A percentile compares a stretch with the other conserved stretches of the same genome.
Evolutionary conservation across 257 asterid species (phyloP).

Genomic region (Parsonsia alboflavescens): DNA sequence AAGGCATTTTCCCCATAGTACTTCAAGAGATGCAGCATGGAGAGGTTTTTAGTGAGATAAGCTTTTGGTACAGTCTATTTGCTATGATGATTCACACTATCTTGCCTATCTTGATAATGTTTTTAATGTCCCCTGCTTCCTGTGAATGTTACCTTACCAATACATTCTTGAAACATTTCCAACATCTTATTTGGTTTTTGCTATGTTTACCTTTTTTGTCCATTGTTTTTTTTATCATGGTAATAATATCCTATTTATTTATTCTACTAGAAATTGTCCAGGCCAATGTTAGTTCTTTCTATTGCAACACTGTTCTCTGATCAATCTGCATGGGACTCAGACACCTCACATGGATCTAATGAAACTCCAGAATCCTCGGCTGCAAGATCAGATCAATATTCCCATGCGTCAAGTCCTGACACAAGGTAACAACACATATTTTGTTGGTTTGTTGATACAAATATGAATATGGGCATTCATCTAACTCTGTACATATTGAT

Average conservation of each 20-base stretch:
- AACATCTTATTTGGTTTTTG: not conserved
- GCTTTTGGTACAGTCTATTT: not conserved
- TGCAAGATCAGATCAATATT: slow-evolving; percentile 11
- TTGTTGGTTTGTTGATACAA: not conserved
- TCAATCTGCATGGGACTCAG: slow-evolving; percentile 19
- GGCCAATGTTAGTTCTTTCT: slow-evolving; percentile 44
- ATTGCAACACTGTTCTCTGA: slow-evolving; percentile 41
- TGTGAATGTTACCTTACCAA: not conserved
- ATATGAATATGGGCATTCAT: not conserved
- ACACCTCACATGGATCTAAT: slow-evolving; percentile 10
- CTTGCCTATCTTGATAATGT: not conserved
- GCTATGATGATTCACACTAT: not conserved
- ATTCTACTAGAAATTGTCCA: slow-evolving; percentile 36
- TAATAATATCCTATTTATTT: slow-evolving; percentile 5
- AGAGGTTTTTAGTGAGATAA: not conserved
- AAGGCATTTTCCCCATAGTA: not conserved
- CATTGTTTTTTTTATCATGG: not conserved
- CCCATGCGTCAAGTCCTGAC: slow-evolving; percentile 1
- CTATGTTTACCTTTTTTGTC: not conserved
- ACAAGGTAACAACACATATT: slow-evolving; percentile 13
- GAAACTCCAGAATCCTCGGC: slow-evolving; percentile 20
- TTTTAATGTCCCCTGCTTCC: too few species aligned
- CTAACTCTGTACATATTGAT: not conserved
- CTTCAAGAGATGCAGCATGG: not conserved
- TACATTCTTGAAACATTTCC: not conserved